phyloP scores from a whole-genome alignment of 306 rosid genomes.

The Rubus parviflorus region DNA sequence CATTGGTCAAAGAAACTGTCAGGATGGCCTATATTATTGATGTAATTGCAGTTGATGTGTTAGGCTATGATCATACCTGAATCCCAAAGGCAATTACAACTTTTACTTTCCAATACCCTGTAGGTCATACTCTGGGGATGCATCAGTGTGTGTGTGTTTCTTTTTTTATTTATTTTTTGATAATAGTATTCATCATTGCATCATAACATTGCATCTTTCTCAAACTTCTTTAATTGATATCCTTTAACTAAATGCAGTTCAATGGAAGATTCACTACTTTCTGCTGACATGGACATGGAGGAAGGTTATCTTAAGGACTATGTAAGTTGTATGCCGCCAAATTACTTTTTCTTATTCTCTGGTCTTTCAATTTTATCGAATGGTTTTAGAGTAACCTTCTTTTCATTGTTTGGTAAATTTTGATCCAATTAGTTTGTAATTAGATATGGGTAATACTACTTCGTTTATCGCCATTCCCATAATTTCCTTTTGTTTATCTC shows the following conservation, averaged over 20 bases:
- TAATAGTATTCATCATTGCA: not conserved
- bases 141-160: not conserved
- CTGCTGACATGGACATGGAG: slow-evolving; percentile 57
- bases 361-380: slow-evolving; percentile 1
- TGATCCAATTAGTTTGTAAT: not conserved
- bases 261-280: slow-evolving; percentile 76
- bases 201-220: not conserved
- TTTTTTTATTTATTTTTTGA: not conserved
- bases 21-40: not conserved
- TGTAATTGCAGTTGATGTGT: slow-evolving; percentile 1
- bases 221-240: not conserved
- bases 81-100: not conserved
- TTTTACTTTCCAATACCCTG: not conserved
- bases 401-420: not conserved
- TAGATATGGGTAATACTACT: not conserved
- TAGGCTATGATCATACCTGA: not conserved
- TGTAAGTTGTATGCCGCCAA: slow-evolving; percentile 50
- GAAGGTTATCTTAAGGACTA: slow-evolving; percentile 52
- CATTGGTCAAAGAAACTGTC: not conserved
- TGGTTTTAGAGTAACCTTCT: not conserved
- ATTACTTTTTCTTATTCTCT: slow-evolving; percentile 14
- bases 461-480: not conserved
- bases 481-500: not conserved
- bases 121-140: not conserved
- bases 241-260: slow-evolving; percentile 46